Evolutionary conservation across 305 asterid genomes (phyloP), one percentile per base, ranked within the genome.

Genomic region (Nicotiana rustica): DNA sequence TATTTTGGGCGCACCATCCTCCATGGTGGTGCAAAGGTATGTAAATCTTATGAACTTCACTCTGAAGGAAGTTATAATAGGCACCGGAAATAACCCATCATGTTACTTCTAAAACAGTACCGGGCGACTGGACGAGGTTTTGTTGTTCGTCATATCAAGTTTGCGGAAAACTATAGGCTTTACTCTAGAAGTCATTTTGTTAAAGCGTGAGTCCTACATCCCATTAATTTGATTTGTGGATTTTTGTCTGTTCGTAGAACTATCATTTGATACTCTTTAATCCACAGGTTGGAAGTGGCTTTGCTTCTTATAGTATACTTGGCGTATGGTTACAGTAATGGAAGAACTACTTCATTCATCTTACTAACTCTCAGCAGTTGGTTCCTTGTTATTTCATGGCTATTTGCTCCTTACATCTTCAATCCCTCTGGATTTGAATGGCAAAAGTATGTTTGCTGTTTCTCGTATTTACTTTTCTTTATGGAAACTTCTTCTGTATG

Each of bases 1-100:
- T 97, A 97, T 86, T 97, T 97, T 90, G 98, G 99, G 82, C 98
- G 98, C 52, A 97, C 99, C 71, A 89, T 97, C 86, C 98, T 97
- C 86, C 99, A 97, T 80, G 98, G 99, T 84, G 99, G 99, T 79
- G 99, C 99, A 80, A 95, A 97, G 97, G 99, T 96, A 88, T 85
- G 84, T 78, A 18, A 68, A 52, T 56, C n/a, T 70, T 57, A 25
- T 68, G 29, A 47, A 68, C 81, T n/a, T 49, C 59, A 66, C 21
- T 29, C 49, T 49, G 29, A 66, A 52, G 62, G 67, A 47, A 66
- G 12, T 13, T 67, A 33, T 81, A 70, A 31, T 67, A 18, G 78
- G 68, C 38, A 81, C 29, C 49, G n/a, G 38, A 61, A 62, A 14
- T 79, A 36, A 61, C 49, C 78, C 25, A 18, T n/a, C 29, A 31